A percentile compares a stretch with the other conserved stretches of the same genome.
Evolutionary conservation across 164 flowering plant genomes (phyloP).

Genomic region (Brasenia schreberi): DNA sequence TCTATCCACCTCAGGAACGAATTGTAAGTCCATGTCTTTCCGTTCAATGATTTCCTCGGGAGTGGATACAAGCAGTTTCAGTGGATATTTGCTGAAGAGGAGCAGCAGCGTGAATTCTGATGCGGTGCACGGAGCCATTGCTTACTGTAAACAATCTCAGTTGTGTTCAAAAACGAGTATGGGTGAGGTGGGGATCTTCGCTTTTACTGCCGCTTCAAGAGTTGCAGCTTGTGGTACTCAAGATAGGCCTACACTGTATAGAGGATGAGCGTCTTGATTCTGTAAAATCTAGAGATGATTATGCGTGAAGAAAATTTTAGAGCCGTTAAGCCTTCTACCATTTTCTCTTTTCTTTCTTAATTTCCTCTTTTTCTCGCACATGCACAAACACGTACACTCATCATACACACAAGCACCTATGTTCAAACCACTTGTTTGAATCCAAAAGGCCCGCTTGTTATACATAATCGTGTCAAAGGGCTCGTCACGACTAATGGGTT

Average conservation of each 20-base stretch:
- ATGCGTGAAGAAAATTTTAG: not conserved
- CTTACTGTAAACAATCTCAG: slow-evolving; percentile 47
- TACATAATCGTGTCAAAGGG: not conserved
- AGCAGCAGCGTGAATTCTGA: slow-evolving; percentile 37
- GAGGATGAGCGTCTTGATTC: slow-evolving; percentile 21
- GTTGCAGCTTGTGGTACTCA: slow-evolving; percentile 25
- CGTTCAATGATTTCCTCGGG: slow-evolving; percentile 24
- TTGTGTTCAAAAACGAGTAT: slow-evolving; percentile 31
- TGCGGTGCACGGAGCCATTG: slow-evolving; percentile 28
- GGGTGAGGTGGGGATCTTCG: slow-evolving; percentile 37
- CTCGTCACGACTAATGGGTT: not conserved
- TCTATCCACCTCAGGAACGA: slow-evolving; percentile 15
- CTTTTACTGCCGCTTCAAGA: slow-evolving; percentile 25
- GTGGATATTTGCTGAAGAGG: slow-evolving; percentile 36
- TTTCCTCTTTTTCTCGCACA: not conserved
- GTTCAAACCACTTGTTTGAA: not conserved
- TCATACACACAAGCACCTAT: not conserved
- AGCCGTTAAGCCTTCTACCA: no score
- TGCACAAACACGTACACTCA: not conserved
- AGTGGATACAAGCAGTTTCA: slow-evolving; percentile 13
- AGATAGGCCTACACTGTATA: slow-evolving; percentile 32
- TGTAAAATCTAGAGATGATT: not conserved
- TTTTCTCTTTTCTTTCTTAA: not conserved
- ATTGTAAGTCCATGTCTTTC: slow-evolving; percentile 29
- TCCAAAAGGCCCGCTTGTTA: no score